These are phyloP conservation scores for Ustilago shanxiensis DNA, from an alignment of 1,284 basidiomycete genomes.

Conservation along the genomic window DNA sequence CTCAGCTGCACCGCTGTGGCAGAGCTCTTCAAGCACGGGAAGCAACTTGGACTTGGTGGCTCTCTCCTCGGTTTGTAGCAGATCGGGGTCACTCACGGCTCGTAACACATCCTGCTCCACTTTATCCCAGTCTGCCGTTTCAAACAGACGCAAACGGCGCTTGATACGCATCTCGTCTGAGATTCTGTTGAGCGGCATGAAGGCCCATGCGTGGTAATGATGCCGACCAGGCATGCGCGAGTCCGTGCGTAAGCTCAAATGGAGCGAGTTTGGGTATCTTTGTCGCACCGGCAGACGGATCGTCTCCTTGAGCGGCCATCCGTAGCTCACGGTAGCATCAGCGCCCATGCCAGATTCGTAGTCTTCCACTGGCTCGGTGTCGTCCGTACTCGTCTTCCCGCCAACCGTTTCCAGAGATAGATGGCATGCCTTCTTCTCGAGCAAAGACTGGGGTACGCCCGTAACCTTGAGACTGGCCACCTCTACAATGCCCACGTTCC, in stretches of 20 bases:
- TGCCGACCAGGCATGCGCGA: conserved; percentile 57
- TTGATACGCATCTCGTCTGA: conserved; percentile 47
- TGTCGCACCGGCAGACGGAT: conserved; percentile 50
- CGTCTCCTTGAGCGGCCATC: conserved; percentile 44
- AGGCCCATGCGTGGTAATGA: conserved; percentile 51
- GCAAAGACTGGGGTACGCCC: conserved; percentile 37
- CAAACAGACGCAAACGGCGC: conserved; percentile 48
- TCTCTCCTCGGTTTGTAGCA: conserved; percentile 27
- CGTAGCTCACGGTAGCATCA: conserved; percentile 46
- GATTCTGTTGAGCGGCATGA: conserved; percentile 55
- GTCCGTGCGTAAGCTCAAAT: conserved; percentile 54
- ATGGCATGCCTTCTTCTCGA: conserved; percentile 54
- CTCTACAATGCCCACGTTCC: conserved; percentile 64
- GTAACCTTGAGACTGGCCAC: conserved; percentile 44
- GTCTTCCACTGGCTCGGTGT: conserved; percentile 37
- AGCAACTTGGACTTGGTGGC: conserved; percentile 18
- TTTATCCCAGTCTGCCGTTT: conserved; percentile 46
- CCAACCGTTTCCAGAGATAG: conserved; percentile 56
- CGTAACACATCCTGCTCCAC: conserved; percentile 60
- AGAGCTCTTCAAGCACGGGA: conserved; percentile 58
- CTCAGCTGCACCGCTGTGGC: conserved; percentile 21
- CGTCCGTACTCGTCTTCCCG: conserved; percentile 49
- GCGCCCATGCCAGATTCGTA: conserved; percentile 40
- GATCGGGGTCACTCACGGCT: conserved; percentile 36
- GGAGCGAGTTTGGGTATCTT: conserved; percentile 48